Conservation (phyloP, 148 eudicot genomes). For the Chenopodium quinoa region DNA sequence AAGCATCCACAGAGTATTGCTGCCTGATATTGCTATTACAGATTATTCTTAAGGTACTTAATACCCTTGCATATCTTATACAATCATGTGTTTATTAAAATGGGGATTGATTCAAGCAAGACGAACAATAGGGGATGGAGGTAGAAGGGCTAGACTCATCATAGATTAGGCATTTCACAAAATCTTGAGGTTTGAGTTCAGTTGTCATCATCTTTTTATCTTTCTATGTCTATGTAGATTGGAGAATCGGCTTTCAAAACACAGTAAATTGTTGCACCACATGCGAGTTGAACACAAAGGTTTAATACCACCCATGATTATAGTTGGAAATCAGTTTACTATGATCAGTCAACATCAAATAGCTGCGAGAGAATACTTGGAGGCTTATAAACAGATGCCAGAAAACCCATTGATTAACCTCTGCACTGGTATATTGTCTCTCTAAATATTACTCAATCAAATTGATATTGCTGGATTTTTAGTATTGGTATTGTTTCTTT, state of each 20-base stretch:
- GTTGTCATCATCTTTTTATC: background rate
- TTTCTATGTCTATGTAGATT: conserved; percentile 35
- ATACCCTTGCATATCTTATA: background rate
- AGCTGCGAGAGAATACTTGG: conserved; percentile 80
- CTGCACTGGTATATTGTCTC: conserved; percentile 50
- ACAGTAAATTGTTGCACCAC: conserved; percentile 48
- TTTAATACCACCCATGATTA: conserved; percentile 63
- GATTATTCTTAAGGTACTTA: conserved; percentile 57
- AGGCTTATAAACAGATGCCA: conserved; percentile 79
- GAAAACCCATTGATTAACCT: conserved; percentile 79
- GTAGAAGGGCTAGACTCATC: no score
- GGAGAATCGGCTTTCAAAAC: conserved; percentile 36
- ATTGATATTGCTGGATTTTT: background rate
- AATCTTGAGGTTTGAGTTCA: no score
- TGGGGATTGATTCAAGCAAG: no score
- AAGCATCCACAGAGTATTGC: conserved; percentile 71
- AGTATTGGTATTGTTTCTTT: background rate
- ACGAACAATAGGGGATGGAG: no score
- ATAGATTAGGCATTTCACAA: no score
- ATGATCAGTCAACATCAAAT: conserved; percentile 75
- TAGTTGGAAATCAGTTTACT: conserved; percentile 68
- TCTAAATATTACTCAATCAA: background rate
- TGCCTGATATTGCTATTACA: conserved; percentile 92
- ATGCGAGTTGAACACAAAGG: conserved; percentile 51
- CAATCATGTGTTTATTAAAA: background rate